Percentiles rank a stretch among this genome's conserved stretches.
Conservation (phyloP, 805 yeast species). For the Spathaspora arborariae region DNA sequence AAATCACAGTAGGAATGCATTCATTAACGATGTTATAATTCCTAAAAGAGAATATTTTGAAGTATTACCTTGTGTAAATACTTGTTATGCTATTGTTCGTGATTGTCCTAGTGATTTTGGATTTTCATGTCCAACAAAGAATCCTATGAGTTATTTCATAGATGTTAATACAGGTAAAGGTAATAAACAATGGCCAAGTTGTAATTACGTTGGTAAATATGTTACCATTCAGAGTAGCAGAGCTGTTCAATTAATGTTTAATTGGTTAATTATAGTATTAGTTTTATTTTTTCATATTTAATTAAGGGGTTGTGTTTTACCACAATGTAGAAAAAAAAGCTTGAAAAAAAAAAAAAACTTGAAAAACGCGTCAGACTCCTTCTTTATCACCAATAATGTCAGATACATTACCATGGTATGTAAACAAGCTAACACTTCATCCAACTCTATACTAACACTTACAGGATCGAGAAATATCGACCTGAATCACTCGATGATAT, state of each 20-base stretch:
- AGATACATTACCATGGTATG: slow-evolving; percentile 49
- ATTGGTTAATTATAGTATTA: not conserved
- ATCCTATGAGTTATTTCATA: slow-evolving; percentile 43
- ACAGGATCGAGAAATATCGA: slow-evolving; percentile 90
- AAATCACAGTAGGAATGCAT: slow-evolving; percentile 55
- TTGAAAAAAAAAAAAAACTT: not conserved
- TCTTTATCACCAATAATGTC: slow-evolving; percentile 1
- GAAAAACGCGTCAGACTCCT: not conserved
- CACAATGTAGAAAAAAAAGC: not conserved
- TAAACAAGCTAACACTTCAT: slow-evolving; percentile 1
- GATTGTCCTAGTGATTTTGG: slow-evolving; percentile 80
- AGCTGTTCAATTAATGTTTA: not conserved
- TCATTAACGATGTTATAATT: slow-evolving; percentile 47
- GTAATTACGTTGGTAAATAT: slow-evolving; percentile 34
- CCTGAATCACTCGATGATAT: slow-evolving; percentile 83
- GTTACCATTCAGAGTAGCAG: slow-evolving; percentile 1
- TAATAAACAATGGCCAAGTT: slow-evolving; percentile 24
- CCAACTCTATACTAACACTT: slow-evolving; percentile 16
- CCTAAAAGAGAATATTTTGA: slow-evolving; percentile 68
- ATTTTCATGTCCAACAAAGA: slow-evolving; percentile 64
- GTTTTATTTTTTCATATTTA: slow-evolving; percentile 6
- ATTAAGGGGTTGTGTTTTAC: not conserved
- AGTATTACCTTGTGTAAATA: slow-evolving; percentile 79
- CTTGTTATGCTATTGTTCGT: slow-evolving; percentile 73
- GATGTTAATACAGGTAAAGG: slow-evolving; percentile 15